phyloP scores from a whole-genome alignment of 768 basidiomycete species.

The Russula emetica region DNA sequence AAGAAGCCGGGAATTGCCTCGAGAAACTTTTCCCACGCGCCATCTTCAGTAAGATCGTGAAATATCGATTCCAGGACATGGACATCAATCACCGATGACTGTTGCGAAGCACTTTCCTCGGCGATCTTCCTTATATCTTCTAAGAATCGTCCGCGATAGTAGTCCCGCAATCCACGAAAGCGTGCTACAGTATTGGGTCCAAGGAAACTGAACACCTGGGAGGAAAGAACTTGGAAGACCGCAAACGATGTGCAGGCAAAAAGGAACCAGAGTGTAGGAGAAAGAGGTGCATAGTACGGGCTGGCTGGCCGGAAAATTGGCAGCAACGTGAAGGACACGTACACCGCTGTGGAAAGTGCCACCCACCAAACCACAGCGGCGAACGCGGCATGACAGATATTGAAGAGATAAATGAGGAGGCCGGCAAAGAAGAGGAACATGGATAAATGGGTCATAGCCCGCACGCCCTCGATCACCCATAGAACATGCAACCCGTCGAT shows the following conservation, averaged over 20 bases:
- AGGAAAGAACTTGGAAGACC: neutral
- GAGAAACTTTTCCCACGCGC: neutral
- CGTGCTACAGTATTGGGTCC: neutral
- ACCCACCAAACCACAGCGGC: neutral
- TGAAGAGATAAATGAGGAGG: neutral
- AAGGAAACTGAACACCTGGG: too few species aligned
- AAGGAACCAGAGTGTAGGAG: neutral
- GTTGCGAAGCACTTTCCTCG: neutral
- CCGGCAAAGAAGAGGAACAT: slow-evolving; percentile 1
- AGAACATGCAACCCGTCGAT: neutral
- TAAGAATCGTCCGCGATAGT: neutral
- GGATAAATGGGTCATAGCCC: neutral
- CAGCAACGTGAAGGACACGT: neutral
- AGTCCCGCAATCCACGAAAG: too few species aligned
- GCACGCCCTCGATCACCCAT: neutral
- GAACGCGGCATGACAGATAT: neutral
- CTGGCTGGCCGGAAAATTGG: neutral
- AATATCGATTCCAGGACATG: neutral
- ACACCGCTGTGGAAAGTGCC: neutral
- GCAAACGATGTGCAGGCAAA: neutral
- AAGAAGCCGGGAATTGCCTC: neutral
- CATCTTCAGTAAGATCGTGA: neutral
- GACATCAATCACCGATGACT: neutral
- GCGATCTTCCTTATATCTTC: neutral
- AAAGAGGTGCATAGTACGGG: slow-evolving; percentile 1